These are phyloP conservation scores for Haberlea rhodopensis DNA, from an alignment of 257 asterid species.

Conservation along the genomic window DNA sequence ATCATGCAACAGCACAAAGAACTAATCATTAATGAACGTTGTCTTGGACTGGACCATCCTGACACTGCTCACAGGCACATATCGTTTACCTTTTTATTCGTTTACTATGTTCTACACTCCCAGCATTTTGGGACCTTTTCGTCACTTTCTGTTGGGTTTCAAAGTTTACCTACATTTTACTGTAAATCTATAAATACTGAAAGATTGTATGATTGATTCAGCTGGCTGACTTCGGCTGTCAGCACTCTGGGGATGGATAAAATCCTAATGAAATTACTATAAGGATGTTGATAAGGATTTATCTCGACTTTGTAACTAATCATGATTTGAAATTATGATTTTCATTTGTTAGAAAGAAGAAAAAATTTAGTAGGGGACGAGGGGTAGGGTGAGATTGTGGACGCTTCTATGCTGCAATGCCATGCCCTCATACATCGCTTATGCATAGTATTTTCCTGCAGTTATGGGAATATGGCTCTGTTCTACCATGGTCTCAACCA, in stretches of 20 bases:
- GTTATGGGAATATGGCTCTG: slow-evolving; percentile 98
- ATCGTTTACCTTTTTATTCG: slow-evolving; percentile 10
- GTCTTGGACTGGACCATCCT: slow-evolving; percentile 97
- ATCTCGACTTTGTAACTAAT: background rate
- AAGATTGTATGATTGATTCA: background rate
- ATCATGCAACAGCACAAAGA: slow-evolving; percentile 98
- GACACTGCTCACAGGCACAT: slow-evolving; percentile 94
- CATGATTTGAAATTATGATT: background rate
- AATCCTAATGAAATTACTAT: background rate
- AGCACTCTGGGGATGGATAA: background rate
- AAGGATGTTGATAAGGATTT: background rate
- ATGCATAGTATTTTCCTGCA: slow-evolving; percentile 32
- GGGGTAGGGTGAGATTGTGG: background rate
- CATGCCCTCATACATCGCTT: background rate
- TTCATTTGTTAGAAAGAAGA: background rate
- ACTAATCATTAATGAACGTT: slow-evolving; percentile 92
- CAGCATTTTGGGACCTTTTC: background rate
- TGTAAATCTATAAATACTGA: too few relatives aligned
- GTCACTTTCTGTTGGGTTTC: background rate
- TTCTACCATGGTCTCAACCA: slow-evolving; percentile 95
- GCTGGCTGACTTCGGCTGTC: background rate
- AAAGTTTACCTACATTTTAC: too few relatives aligned
- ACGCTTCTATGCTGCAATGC: background rate
- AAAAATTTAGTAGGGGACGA: background rate
- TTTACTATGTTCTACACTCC: background rate